Conservation (phyloP, 345 rosid species). For the Raphanus sativus region DNA sequence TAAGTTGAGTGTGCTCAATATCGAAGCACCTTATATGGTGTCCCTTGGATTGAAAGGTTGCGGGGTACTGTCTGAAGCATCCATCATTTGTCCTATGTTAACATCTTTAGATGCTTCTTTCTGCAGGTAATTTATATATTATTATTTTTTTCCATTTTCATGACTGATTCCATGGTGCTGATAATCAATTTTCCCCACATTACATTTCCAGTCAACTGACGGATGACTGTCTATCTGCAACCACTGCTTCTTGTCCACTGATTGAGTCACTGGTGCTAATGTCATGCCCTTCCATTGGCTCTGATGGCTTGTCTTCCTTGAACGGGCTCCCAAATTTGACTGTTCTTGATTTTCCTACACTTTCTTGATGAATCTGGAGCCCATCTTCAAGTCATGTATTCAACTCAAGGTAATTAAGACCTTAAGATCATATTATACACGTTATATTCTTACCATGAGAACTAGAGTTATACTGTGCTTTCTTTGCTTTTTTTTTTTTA, state of each 20-base stretch:
- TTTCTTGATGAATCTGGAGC: conserved; percentile 75
- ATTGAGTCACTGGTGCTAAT: conserved; percentile 83
- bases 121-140: conserved; percentile 57
- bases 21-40: conserved; percentile 80
- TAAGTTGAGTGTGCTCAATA: conserved; percentile 64
- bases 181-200: neutral
- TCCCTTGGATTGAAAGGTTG: conserved; percentile 95
- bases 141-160: neutral
- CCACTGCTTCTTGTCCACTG: conserved; percentile 73
- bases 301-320: conserved; percentile 78
- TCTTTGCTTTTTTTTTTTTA: conserved; percentile 6
- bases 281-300: conserved; percentile 87
- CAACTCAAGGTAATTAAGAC: conserved; percentile 67
- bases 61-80: conserved; percentile 82
- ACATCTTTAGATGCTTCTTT: conserved; percentile 94
- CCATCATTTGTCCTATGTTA: conserved; percentile 74
- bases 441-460: neutral
- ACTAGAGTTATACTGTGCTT: neutral
- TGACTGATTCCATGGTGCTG: neutral
- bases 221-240: conserved; percentile 86
- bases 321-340: conserved; percentile 58
- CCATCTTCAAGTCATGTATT: conserved; percentile 80
- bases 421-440: conserved; percentile 10
- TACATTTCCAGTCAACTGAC: conserved; percentile 68
- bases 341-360: conserved; percentile 93